A percentile compares a stretch with the other conserved stretches of the same genome.
Evolutionary conservation across 306 rosid species (phyloP).

Genomic region (Castanea crenata): DNA sequence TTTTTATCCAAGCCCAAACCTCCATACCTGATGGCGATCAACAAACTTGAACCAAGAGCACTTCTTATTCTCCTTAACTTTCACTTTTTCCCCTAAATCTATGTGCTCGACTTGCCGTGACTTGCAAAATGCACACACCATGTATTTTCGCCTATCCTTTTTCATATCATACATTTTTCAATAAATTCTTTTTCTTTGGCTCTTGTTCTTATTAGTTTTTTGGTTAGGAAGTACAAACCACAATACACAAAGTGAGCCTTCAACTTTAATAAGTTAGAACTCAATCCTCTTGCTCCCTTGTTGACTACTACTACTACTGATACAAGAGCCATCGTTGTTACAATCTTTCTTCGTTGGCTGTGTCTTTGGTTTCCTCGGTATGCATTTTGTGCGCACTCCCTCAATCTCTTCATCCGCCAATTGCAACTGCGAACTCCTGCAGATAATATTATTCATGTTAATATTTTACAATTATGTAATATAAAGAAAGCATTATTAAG

Average conservation of each 20-base stretch:
- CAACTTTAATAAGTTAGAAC: constrained; percentile 1
- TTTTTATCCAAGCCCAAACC: constrained; percentile 25
- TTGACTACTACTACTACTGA: constrained; percentile 28
- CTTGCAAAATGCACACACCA: constrained; percentile 22
- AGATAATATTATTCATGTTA: neutral
- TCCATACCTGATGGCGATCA: constrained; percentile 22
- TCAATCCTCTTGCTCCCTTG: constrained; percentile 62
- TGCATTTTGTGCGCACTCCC: constrained; percentile 68
- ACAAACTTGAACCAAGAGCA: constrained; percentile 10
- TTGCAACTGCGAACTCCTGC: constrained; percentile 71
- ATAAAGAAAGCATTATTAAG: neutral
- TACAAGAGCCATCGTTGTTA: constrained; percentile 13
- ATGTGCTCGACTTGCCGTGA: constrained; percentile 38
- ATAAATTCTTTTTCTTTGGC: neutral
- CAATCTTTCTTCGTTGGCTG: constrained; percentile 46
- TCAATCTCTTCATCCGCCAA: constrained; percentile 49
- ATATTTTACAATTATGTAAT: neutral
- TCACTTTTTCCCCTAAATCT: constrained; percentile 17
- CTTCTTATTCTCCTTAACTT: constrained; percentile 10
- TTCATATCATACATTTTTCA: constrained; percentile 21
- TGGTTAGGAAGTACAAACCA: constrained; percentile 18
- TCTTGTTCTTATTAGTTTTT: constrained; percentile 14
- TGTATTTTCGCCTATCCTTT: constrained; percentile 22
- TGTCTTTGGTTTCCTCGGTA: constrained; percentile 73
- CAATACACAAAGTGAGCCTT: constrained; percentile 10